Evolutionary conservation across 2,329 filamentous ascomycete species (phyloP).

Genomic region (Fusarium napiforme): DNA sequence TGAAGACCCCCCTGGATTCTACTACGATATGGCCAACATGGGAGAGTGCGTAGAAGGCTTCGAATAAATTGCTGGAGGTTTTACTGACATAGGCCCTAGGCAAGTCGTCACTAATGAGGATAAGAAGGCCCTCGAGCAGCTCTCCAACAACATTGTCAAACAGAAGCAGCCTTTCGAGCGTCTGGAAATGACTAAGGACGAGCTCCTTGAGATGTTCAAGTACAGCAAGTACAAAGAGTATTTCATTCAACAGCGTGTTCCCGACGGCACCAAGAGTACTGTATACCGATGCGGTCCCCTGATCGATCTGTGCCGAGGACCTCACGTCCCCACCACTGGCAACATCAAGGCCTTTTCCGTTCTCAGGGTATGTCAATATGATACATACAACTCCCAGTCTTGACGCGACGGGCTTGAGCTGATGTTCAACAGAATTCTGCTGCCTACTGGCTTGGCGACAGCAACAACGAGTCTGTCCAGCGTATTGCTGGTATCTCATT

Average conservation of each 20-base stretch:
- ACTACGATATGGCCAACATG: conserved; percentile 89
- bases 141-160: conserved; percentile 87
- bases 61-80: background rate
- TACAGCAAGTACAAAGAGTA: conserved; percentile 99
- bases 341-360: conserved; percentile 95
- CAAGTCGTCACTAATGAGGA: conserved; percentile 79
- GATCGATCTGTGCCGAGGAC: conserved; percentile 94
- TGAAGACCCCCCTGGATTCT: conserved; percentile 81
- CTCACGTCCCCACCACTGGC: conserved; percentile 90
- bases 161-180: conserved; percentile 97
- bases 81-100: conserved; percentile 61
- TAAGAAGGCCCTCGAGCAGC: conserved; percentile 84
- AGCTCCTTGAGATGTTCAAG: conserved; percentile 92
- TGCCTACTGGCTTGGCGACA: conserved; percentile 94
- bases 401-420: conserved; percentile 1
- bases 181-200: conserved; percentile 86
- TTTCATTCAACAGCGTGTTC: conserved; percentile 79
- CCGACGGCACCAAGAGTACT: conserved; percentile 88
- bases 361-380: conserved; percentile 70
- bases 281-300: conserved; percentile 94
- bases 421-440: conserved; percentile 67
- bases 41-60: conserved; percentile 46
- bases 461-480: conserved; percentile 93
- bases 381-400: background rate
- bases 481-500: conserved; percentile 96